Evolutionary conservation across 2,329 filamentous ascomycete species (phyloP), one percentile per base, ranked within the genome.

Genomic region (Alternaria infectoria): DNA sequence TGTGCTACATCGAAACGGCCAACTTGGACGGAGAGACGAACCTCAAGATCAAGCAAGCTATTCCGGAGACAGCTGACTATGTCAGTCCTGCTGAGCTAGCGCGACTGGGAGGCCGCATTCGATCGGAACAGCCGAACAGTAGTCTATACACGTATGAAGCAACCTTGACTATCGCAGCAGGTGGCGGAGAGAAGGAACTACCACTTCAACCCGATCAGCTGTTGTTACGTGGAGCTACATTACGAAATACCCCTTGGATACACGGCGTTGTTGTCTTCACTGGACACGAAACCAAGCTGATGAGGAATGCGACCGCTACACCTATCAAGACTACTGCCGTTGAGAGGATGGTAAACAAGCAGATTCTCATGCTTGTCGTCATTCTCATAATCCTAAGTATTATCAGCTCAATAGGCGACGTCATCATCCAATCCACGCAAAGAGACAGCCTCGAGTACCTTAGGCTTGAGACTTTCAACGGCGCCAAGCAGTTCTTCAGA

Each of bases 11-110:
- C 76, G 96, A 99, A 82, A 99, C 96, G 2, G 95, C 96, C 23
- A 99, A 99, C 77, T 85, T 99, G 62, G 96, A 99, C 74, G 96
- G 96, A 71, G 96, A 99, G 82, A 99, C 96, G 19, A 99, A 99
- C 78, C 83, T 99, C 71, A 99, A 99, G 83, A 97, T 99, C 83
- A 99, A 99, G 83, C 96, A 99, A 83, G 95, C 90, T 2, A 90
- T 97, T 57, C 95, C 96, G 0, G 96, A 99, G 83, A 99, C 96
- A 0, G 90, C 91, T 13, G 86, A 91, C 64, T 86, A 97, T 77
- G 93, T 99, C 62, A 97, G 93, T 76, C 89, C 93, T 17, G 89
- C 87, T 67, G 95, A 98, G 73, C 84, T 99, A 66, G 93, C 93
- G 76, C 87, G 95, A 65, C 83, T 99, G 4, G 92, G 92, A 50